Base-by-base conservation (phyloP, 2,329 filamentous ascomycete genomes). In the Thyridium curvatum region DNA sequence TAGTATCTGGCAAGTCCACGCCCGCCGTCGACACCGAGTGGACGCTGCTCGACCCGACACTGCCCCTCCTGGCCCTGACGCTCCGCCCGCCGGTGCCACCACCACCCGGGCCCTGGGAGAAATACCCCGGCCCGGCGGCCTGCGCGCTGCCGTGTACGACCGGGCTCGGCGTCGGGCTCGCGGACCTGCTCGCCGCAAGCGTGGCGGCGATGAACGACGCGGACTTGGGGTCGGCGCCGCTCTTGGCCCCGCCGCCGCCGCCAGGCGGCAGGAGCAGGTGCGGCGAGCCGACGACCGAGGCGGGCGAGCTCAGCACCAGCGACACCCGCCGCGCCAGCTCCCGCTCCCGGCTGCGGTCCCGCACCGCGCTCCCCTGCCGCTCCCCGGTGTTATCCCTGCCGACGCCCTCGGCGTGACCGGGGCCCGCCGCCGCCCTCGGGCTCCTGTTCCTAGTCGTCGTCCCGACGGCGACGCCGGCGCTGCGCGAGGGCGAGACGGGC, bases 171-270 rank as follows among this genome's bases (percentile, higher is more conserved):
- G 58, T 72, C 4, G 71, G 64, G 46, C 76, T 77, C 18, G 66
- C 71, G 13, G 77, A 74, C 53, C 81, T 67, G 40, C 77, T 80
- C 15, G 79, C 81, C 3, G 77, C 79, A 18, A 80, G 59, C 21
- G 69, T 76, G 12, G 78, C 78, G 12, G 79, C 79, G 44, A 82
- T 74, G 44, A 75, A 73, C 5, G 76, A 82, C 6, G 79, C 69
- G 4, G 54, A 49, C 42, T 70, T 72, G 12, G 61, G 52, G 41
- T 68, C 68, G 32, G 39, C 53, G 21, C 10, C n/a, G n/a, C n/a
- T n/a, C n/a, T n/a, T n/a, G n/a, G n/a, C 41, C 42, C 39, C 45
- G 32, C 46, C 28, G 14, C 43, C 38, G 30, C 45, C 10, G 39
- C 35, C 29, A 37, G 41, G 41, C 32, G 46, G 26, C 26, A 47